These are phyloP conservation scores for Arxiozyma bovina DNA, from an alignment of 1,139 yeast species.

Conservation along the genomic window DNA sequence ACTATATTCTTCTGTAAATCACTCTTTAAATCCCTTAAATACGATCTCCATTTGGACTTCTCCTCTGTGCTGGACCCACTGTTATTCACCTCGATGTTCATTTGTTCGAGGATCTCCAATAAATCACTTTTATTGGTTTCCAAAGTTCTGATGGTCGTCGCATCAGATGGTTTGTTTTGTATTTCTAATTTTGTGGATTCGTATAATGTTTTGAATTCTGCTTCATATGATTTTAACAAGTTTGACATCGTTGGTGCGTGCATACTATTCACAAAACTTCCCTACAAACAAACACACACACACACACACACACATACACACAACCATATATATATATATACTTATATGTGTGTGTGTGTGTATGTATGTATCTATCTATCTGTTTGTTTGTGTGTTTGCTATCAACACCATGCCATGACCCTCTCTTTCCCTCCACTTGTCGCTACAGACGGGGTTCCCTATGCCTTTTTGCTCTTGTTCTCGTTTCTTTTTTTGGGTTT, in stretches of 20 bases:
- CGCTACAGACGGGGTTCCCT: no score
- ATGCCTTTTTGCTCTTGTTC: no score
- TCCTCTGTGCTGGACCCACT: constrained; percentile 14
- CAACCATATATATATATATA: no score
- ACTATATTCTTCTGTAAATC: constrained; percentile 19
- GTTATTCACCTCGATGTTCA: constrained; percentile 30
- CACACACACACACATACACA: no score
- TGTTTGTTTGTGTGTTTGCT: no score
- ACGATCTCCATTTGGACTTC: constrained; percentile 22
- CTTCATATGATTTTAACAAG: constrained; percentile 25
- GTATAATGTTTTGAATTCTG: constrained; percentile 27
- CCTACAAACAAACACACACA: no score
- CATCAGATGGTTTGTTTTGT: neutral
- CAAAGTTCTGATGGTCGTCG: neutral
- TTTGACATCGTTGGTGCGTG: neutral
- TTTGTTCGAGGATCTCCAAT: constrained; percentile 28
- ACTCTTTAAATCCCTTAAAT: constrained; percentile 25
- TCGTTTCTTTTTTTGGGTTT: no score
- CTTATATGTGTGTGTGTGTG: neutral
- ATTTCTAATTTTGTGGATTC: constrained; percentile 21
- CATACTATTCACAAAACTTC: no score
- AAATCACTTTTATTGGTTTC: neutral
- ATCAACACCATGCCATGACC: no score
- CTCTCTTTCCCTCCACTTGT: no score
- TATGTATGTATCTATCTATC: no score